Conservation (phyloP, 148 eudicot species). For the Persicaria tinctoria region DNA sequence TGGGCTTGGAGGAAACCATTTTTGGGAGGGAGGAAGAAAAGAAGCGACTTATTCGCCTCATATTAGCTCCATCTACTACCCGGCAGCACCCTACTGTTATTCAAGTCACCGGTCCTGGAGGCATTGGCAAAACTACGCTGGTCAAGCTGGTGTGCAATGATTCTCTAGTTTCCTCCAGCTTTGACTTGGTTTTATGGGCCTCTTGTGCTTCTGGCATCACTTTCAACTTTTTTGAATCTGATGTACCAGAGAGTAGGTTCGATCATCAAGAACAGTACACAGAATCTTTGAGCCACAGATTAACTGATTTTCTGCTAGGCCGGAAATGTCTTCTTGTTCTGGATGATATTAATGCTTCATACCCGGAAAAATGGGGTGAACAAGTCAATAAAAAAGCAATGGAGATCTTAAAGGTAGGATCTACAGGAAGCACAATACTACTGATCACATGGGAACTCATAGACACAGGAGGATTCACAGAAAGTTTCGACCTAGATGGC, state of each 20-base stretch:
- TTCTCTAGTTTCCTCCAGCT: background rate
- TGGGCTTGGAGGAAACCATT: background rate
- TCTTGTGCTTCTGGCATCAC: background rate
- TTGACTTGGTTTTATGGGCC: background rate
- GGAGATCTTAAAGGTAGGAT: background rate
- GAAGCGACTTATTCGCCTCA: background rate
- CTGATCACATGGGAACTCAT: background rate
- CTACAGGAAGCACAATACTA: background rate
- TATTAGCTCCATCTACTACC: background rate
- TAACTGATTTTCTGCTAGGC: background rate
- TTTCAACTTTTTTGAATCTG: too few relatives aligned
- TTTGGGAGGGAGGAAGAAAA: background rate
- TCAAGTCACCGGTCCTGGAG: background rate
- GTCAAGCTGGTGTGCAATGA: background rate
- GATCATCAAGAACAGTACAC: too few relatives aligned
- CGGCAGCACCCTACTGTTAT: background rate
- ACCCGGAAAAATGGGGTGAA: too few relatives aligned
- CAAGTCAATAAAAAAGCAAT: background rate
- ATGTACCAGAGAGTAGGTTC: too few relatives aligned
- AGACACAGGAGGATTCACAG: background rate
- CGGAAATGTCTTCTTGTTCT: background rate
- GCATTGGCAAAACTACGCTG: background rate
- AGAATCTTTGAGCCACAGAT: too few relatives aligned
- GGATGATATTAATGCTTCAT: background rate
- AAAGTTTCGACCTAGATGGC: background rate